Conservation (phyloP, 306 rosid species). For the Leucaena leucocephala region DNA sequence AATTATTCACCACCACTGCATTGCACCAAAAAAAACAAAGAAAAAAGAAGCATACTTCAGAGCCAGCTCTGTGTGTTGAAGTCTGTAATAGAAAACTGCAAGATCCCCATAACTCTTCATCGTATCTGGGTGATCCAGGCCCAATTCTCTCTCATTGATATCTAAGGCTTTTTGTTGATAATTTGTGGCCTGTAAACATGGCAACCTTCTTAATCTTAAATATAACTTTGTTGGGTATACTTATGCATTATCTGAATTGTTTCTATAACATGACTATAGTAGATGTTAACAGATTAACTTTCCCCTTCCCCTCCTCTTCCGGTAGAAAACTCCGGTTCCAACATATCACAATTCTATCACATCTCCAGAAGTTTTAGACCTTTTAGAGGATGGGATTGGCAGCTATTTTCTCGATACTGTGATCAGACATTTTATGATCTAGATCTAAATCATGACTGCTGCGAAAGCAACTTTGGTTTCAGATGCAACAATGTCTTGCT, state of each 20-base stretch:
- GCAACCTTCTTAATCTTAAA: constrained; percentile 28
- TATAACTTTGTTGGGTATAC: neutral
- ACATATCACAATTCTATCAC: neutral
- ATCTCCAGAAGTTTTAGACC: neutral
- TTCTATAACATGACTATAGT: neutral
- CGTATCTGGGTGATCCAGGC: constrained; percentile 99
- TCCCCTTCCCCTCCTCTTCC: neutral
- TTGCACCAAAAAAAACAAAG: constrained; percentile 24
- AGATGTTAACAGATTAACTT: neutral
- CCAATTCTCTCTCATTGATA: constrained; percentile 96
- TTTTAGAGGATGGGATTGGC: neutral
- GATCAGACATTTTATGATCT: neutral
- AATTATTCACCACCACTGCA: constrained; percentile 26
- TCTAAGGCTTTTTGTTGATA: constrained; percentile 98
- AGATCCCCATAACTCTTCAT: constrained; percentile 99
- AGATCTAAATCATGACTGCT: neutral
- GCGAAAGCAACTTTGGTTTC: neutral
- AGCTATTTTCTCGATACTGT: neutral
- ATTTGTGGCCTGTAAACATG: constrained; percentile 79
- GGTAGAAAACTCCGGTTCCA: neutral
- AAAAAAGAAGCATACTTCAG: constrained; percentile 69
- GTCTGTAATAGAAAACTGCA: constrained; percentile 98
- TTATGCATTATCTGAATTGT: neutral
- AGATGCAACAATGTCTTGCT: constrained; percentile 33
- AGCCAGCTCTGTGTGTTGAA: constrained; percentile 98